A percentile compares a stretch with the other conserved stretches of the same genome.
Conservation (phyloP, 2,329 filamentous ascomycete species). For the Zarea fungicola region DNA sequence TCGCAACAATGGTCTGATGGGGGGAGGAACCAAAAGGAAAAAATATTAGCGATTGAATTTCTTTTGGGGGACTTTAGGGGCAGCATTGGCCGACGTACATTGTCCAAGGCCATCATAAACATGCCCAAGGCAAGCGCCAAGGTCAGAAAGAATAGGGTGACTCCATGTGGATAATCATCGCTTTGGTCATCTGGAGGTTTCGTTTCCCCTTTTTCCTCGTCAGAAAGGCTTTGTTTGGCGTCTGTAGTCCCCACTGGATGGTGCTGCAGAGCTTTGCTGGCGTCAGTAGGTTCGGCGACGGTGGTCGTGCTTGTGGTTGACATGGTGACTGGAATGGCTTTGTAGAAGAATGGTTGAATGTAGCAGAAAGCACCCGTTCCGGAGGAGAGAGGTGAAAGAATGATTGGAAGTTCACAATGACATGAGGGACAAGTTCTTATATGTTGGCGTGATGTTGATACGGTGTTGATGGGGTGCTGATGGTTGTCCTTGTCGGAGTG, state of each 20-base stretch:
- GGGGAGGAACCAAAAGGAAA: no score
- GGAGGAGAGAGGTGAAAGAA: not conserved
- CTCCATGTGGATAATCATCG: not conserved
- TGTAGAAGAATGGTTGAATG: not conserved
- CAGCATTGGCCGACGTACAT: not conserved
- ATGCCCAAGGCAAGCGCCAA: not conserved
- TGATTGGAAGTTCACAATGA: not conserved
- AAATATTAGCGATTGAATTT: no score
- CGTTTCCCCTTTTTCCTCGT: not conserved
- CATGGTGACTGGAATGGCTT: not conserved
- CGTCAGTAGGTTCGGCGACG: not conserved
- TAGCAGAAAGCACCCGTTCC: not conserved
- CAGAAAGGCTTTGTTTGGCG: not conserved
- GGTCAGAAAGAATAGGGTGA: not conserved
- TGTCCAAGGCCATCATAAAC: slow-evolving; percentile 3
- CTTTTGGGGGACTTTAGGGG: no score
- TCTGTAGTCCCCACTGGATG: not conserved
- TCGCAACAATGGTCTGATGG: slow-evolving; percentile 37
- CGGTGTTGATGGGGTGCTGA: not conserved
- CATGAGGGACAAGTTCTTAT: not conserved
- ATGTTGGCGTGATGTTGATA: not conserved
- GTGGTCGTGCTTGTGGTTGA: not conserved
- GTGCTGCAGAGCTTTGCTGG: not conserved
- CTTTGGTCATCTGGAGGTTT: not conserved
- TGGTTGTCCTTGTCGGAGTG: not conserved